Percentiles rank a stretch among this genome's conserved stretches.
These are phyloP conservation scores for Nakaseomyces glabratus DNA, from an alignment of 1,139 yeast species.

Conservation along the genomic window DNA sequence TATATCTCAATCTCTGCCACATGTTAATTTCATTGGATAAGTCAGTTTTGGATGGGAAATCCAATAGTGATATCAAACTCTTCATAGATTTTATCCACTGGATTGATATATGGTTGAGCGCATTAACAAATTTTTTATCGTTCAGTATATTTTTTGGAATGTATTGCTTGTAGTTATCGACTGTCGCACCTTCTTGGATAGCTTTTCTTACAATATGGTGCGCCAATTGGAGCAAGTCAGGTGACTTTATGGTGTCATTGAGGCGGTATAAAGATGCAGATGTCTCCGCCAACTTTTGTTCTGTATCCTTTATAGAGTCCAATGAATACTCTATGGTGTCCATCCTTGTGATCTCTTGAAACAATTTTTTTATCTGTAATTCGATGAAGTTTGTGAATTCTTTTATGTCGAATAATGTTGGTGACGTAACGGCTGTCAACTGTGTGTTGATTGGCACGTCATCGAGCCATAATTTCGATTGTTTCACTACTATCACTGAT, in stretches of 20 bases:
- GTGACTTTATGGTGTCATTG: conserved; percentile 60
- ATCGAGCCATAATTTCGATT: neutral
- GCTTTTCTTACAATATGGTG: conserved; percentile 47
- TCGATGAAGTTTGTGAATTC: conserved; percentile 1
- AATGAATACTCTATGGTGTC: neutral
- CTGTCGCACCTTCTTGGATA: conserved; percentile 31
- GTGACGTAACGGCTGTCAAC: neutral
- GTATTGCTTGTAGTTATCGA: conserved; percentile 25
- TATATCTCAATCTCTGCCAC: conserved; percentile 28
- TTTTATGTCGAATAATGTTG: neutral
- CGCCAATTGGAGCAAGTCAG: conserved; percentile 46
- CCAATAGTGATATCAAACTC: conserved; percentile 34
- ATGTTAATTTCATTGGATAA: conserved; percentile 23
- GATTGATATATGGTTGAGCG: conserved; percentile 48
- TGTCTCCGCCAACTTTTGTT: neutral
- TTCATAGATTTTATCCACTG: conserved; percentile 53
- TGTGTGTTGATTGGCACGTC: neutral
- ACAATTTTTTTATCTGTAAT: neutral
- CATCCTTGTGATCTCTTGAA: neutral
- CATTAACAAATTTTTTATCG: conserved; percentile 59
- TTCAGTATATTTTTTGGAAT: conserved; percentile 33
- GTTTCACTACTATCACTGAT: neutral
- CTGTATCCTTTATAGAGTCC: neutral
- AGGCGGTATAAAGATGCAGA: conserved; percentile 23
- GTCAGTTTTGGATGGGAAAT: conserved; percentile 33